phyloP scores from a whole-genome alignment of 306 rosid genomes.

The Castanopsis chinensis region DNA sequence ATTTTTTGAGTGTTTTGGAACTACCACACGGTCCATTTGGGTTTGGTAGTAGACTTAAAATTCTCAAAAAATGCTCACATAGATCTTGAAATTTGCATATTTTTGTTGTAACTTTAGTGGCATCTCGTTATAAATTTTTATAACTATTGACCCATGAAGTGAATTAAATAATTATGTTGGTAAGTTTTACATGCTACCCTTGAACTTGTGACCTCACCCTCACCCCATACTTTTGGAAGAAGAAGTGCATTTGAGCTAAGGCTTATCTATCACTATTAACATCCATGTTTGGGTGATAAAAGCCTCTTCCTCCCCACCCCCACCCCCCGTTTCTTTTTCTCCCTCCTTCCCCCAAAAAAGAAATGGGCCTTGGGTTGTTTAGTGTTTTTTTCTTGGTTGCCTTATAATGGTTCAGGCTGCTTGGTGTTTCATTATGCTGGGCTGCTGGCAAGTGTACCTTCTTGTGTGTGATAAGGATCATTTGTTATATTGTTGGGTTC shows the following conservation, averaged over 20 bases:
- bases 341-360: too few species aligned
- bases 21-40: not conserved
- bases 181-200: too few species aligned
- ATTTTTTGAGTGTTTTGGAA: not conserved
- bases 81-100: not conserved
- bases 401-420: too few species aligned
- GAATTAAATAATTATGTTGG: too few species aligned
- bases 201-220: too few species aligned
- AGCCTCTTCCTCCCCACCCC: too few species aligned
- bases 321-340: too few species aligned
- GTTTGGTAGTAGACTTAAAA: not conserved
- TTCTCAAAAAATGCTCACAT: not conserved
- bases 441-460: not conserved
- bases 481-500: not conserved
- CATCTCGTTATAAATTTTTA: not conserved
- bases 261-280: not conserved
- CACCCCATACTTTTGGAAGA: too few species aligned
- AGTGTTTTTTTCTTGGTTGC: too few species aligned
- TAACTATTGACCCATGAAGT: not conserved
- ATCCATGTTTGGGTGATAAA: not conserved
- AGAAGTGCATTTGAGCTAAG: too few species aligned
- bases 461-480: not conserved
- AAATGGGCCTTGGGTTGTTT: too few species aligned
- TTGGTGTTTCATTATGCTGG: too few species aligned
- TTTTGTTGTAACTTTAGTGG: not conserved